Evolutionary conservation across 164 flowering plant genomes (phyloP).

Genomic region (Dillenia turbinata): DNA sequence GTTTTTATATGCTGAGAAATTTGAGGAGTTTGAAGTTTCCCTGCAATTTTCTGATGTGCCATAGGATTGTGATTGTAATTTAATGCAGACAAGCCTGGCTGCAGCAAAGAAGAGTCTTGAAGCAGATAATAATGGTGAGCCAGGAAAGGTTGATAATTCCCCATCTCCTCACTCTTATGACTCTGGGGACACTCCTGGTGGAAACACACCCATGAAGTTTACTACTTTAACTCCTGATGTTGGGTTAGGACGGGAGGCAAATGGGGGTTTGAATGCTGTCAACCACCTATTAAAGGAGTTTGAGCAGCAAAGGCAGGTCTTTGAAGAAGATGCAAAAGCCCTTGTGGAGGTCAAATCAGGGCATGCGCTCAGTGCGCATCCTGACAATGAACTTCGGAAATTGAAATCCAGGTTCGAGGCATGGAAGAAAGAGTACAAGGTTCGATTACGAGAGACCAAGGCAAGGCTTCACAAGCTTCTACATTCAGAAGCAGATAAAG

Average conservation of each 20-base stretch:
- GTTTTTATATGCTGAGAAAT: too few species aligned
- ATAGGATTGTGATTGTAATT: not conserved
- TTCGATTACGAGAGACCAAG: constrained; percentile 55
- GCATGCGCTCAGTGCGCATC: constrained; percentile 23
- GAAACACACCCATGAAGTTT: constrained; percentile 38
- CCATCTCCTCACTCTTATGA: constrained; percentile 45
- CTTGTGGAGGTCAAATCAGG: constrained; percentile 42
- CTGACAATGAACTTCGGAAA: constrained; percentile 58
- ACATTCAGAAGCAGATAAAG: constrained; percentile 33
- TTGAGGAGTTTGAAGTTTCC: too few species aligned
- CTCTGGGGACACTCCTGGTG: constrained; percentile 70
- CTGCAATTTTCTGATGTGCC: not conserved
- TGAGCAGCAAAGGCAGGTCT: constrained; percentile 54
- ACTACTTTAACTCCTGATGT: constrained; percentile 18
- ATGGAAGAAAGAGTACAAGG: constrained; percentile 87
- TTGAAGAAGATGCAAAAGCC: constrained; percentile 63
- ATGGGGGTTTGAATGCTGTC: constrained; percentile 33
- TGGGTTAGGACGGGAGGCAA: constrained; percentile 28
- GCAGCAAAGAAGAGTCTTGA: constrained; percentile 64
- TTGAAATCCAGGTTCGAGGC: constrained; percentile 52
- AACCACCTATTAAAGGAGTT: constrained; percentile 57
- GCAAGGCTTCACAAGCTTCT: constrained; percentile 51
- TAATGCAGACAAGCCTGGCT: constrained; percentile 67
- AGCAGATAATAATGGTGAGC: constrained; percentile 34
- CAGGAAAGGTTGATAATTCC: constrained; percentile 41